phyloP scores from a whole-genome alignment of 1,284 basidiomycete species.

The Puccinia horiana region DNA sequence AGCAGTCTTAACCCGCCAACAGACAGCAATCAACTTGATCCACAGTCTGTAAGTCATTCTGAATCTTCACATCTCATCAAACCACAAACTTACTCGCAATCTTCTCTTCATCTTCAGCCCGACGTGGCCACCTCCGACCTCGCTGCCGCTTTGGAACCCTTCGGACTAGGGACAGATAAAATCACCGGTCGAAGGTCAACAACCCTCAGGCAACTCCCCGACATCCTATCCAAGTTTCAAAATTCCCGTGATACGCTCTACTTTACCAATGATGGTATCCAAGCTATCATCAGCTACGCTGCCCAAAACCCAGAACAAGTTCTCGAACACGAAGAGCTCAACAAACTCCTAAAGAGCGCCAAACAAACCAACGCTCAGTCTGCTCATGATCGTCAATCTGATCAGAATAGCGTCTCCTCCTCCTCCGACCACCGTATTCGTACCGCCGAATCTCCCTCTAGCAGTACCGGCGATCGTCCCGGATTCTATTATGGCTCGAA shows the following conservation, averaged over 20 bases:
- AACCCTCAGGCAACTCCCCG: slow-evolving; percentile 22
- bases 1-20: too few species aligned
- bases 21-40: too few species aligned
- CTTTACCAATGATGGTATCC: not conserved
- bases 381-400: not conserved
- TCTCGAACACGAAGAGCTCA: slow-evolving; percentile 17
- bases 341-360: not conserved
- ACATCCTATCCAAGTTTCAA: slow-evolving; percentile 37
- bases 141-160: slow-evolving; percentile 28
- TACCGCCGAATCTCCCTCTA: slow-evolving; percentile 30
- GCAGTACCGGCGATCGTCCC: slow-evolving; percentile 19
- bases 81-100: not conserved
- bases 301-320: slow-evolving; percentile 15
- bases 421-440: slow-evolving; percentile 1
- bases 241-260: slow-evolving; percentile 30
- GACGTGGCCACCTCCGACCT: slow-evolving; percentile 2
- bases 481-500: slow-evolving; percentile 13
- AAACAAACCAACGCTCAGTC: slow-evolving; percentile 4
- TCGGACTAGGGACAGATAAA: slow-evolving; percentile 23
- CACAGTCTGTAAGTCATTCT: too few species aligned
- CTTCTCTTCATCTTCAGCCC: not conserved
- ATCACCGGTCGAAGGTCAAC: slow-evolving; percentile 27
- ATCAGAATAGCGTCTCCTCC: not conserved
- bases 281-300: slow-evolving; percentile 2
- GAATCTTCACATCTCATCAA: not conserved